These are phyloP conservation scores for Geosmithia flava DNA, from an alignment of 2,329 filamentous ascomycete genomes.

Conservation along the genomic window DNA sequence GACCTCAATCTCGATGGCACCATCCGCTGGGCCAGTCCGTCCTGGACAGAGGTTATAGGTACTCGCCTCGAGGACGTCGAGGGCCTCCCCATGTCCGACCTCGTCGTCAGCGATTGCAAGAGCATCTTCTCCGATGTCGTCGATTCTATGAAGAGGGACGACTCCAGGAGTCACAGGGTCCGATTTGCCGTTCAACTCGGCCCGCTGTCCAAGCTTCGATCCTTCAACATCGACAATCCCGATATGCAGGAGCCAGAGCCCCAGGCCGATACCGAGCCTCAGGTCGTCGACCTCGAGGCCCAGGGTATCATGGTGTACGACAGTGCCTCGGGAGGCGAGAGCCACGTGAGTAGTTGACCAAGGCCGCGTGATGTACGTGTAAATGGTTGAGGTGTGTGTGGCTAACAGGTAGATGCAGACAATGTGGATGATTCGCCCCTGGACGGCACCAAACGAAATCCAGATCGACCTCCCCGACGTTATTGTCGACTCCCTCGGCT, in stretches of 20 bases:
- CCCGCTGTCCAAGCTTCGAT: slow-evolving; percentile 51
- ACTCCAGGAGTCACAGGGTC: slow-evolving; percentile 83
- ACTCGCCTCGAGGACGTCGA: slow-evolving; percentile 60
- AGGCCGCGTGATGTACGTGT: not conserved
- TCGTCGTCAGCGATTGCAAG: slow-evolving; percentile 69
- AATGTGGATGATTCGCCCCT: slow-evolving; percentile 99
- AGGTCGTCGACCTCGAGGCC: slow-evolving; percentile 69
- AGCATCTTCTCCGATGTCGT: slow-evolving; percentile 71
- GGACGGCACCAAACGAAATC: slow-evolving; percentile 77
- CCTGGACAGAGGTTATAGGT: slow-evolving; percentile 88
- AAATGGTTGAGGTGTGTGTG: not conserved
- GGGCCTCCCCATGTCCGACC: slow-evolving; percentile 65
- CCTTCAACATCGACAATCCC: slow-evolving; percentile 24
- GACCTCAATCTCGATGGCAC: slow-evolving; percentile 84
- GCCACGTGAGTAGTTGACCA: slow-evolving; percentile 54
- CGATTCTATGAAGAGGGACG: slow-evolving; percentile 82
- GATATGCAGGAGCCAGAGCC: slow-evolving; percentile 23
- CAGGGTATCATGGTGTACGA: slow-evolving; percentile 99
- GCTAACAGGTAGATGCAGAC: slow-evolving; percentile 43
- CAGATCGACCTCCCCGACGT: slow-evolving; percentile 86
- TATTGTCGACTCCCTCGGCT: slow-evolving; percentile 85
- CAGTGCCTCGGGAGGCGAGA: slow-evolving; percentile 70
- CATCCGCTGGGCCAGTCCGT: slow-evolving; percentile 92
- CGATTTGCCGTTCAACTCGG: slow-evolving; percentile 66
- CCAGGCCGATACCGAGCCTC: slow-evolving; percentile 18